phyloP scores from a whole-genome alignment of 2,329 filamentous ascomycete genomes.

The Alternaria triticina region DNA sequence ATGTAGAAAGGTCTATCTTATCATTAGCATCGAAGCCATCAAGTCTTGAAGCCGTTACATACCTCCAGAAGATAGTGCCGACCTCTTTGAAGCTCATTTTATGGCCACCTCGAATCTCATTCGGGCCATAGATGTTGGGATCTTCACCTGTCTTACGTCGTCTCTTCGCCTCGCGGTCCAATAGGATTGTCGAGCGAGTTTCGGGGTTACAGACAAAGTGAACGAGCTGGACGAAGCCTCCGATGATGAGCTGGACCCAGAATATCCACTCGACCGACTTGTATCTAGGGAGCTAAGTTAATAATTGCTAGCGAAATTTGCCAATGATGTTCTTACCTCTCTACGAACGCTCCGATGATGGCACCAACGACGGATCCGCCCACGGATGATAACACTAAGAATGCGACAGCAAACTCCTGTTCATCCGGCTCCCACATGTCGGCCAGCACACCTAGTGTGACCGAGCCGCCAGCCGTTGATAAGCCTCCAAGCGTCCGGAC shows the following conservation, averaged over 20 bases:
- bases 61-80: conserved; percentile 54
- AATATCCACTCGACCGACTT: conserved; percentile 60
- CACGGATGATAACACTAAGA: conserved; percentile 64
- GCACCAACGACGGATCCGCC: conserved; percentile 62
- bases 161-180: conserved; percentile 78
- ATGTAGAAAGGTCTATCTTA: conserved; percentile 69
- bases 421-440: conserved; percentile 65
- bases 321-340: conserved; percentile 45
- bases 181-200: conserved; percentile 74
- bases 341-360: conserved; percentile 62
- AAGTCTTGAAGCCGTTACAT: neutral
- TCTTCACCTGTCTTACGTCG: conserved; percentile 67
- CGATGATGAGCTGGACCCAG: conserved; percentile 84
- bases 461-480: conserved; percentile 67
- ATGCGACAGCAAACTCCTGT: conserved; percentile 66
- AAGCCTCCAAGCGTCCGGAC: conserved; percentile 61
- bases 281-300: neutral
- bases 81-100: conserved; percentile 53
- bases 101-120: conserved; percentile 60
- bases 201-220: conserved; percentile 76
- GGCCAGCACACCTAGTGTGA: conserved; percentile 69
- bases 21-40: neutral
- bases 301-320: too few species aligned
- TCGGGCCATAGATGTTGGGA: conserved; percentile 71
- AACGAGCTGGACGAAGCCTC: conserved; percentile 69